A percentile compares a stretch with the other conserved stretches of the same genome.
Evolutionary conservation across 768 basidiomycete genomes (phyloP).

Genomic region (Rhizopogon vesiculosus): DNA sequence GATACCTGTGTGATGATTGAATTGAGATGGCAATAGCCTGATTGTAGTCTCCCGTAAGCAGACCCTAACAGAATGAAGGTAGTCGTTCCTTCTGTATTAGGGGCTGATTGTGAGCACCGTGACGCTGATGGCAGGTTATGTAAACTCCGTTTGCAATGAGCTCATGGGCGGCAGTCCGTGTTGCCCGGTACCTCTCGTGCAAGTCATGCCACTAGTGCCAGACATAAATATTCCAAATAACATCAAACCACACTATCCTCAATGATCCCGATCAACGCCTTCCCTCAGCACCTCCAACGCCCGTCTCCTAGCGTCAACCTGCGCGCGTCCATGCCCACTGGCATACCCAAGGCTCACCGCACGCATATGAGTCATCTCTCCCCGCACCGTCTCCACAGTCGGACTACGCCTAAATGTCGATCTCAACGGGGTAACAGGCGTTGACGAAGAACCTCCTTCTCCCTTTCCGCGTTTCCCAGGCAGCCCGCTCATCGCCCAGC

Average conservation of each 20-base stretch:
- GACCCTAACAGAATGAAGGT: no score
- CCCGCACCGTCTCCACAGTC: conserved; percentile 1
- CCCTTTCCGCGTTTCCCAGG: conserved; percentile 13
- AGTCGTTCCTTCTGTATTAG: no score
- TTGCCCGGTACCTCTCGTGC: no score
- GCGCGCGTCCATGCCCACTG: conserved; percentile 11
- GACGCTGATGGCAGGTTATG: no score
- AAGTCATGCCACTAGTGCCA: no score
- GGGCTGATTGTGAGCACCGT: no score
- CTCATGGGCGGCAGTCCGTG: no score
- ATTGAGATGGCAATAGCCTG: no score
- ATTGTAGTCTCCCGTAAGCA: no score
- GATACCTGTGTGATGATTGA: no score
- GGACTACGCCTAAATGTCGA: neutral
- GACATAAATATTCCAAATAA: neutral
- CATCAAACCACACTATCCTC: neutral
- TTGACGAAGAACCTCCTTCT: neutral
- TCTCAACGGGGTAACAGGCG: neutral
- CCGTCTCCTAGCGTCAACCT: conserved; percentile 17
- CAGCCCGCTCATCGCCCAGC: conserved; percentile 73
- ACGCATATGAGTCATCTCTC: conserved; percentile 16
- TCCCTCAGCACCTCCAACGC: conserved; percentile 17
- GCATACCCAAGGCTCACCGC: conserved; percentile 23
- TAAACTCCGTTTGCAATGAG: no score
- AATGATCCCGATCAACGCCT: conserved; percentile 14